Evolutionary conservation across 2,329 filamentous ascomycete species (phyloP).

Genomic region (Claviceps fusiformis): DNA sequence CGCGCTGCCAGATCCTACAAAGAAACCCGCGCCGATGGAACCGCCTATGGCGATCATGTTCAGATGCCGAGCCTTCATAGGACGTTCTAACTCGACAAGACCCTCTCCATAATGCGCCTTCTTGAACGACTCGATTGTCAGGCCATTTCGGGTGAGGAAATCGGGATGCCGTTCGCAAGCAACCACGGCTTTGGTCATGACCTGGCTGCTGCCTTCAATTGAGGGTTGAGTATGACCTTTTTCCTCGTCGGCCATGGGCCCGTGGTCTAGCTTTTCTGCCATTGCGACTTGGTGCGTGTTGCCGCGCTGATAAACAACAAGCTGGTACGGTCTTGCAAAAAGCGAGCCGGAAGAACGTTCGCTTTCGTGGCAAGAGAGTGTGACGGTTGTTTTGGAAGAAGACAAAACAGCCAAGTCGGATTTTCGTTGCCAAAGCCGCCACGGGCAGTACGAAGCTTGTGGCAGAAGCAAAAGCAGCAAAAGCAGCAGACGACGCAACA

Average conservation of each 20-base stretch:
- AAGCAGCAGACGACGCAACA: no score
- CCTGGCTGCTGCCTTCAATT: conserved; percentile 6
- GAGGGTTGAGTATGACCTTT: not conserved
- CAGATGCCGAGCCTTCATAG: conserved; percentile 40
- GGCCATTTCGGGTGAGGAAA: conserved; percentile 23
- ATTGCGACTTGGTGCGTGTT: not conserved
- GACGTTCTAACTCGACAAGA: conserved; percentile 24
- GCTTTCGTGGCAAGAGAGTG: not conserved
- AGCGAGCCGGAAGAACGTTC: not conserved
- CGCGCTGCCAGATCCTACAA: conserved; percentile 42
- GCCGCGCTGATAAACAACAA: not conserved
- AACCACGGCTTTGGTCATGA: conserved; percentile 7
- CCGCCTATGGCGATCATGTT: conserved; percentile 43
- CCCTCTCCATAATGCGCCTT: conserved; percentile 19
- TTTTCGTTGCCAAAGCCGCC: not conserved
- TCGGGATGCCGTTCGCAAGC: conserved; percentile 13
- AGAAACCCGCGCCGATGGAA: conserved; percentile 47
- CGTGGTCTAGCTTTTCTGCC: not conserved
- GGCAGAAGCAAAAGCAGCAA: not conserved
- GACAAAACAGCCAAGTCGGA: not conserved
- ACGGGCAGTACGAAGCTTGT: not conserved
- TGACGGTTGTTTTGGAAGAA: not conserved
- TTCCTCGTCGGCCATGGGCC: conserved; percentile 1
- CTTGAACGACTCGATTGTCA: conserved; percentile 25
- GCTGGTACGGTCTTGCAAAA: not conserved